Percentiles rank a stretch among this genome's conserved stretches.
Evolutionary conservation across 345 rosid genomes (phyloP).

Genomic region (Lagerstroemia speciosa): DNA sequence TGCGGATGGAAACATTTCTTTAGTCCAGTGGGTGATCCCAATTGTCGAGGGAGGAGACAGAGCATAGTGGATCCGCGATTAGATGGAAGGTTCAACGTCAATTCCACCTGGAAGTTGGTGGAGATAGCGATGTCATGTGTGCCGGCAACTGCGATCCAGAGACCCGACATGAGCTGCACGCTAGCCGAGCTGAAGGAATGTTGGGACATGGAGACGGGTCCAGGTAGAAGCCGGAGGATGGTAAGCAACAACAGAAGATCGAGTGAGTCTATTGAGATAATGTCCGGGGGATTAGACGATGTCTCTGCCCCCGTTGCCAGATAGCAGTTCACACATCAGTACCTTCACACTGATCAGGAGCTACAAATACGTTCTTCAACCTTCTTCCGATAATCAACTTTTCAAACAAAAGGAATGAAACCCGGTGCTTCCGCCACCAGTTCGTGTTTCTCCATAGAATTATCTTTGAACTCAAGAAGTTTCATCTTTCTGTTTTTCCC

Average conservation of each 20-base stretch:
- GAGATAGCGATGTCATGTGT: background rate
- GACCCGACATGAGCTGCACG: background rate
- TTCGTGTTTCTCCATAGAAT: too few species aligned
- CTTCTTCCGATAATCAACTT: too few species aligned
- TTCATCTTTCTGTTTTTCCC: too few species aligned
- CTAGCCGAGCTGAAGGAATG: constrained; percentile 1
- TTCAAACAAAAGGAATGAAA: too few species aligned
- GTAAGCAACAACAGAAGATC: too few species aligned
- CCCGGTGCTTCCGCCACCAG: too few species aligned
- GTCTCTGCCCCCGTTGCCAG: background rate
- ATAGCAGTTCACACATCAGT: background rate
- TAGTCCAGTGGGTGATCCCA: background rate
- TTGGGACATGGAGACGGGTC: background rate
- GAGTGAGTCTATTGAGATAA: background rate
- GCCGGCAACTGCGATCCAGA: background rate
- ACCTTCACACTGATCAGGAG: too few species aligned
- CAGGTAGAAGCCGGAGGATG: too few species aligned
- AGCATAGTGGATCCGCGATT: background rate
- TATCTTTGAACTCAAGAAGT: too few species aligned
- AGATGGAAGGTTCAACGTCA: background rate
- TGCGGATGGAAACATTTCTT: background rate
- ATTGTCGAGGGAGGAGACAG: background rate
- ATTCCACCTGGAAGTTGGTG: background rate
- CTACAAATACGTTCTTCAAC: too few species aligned
- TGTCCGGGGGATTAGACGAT: background rate